phyloP scores from a whole-genome alignment of 73 alveolate species.

The Paramecium octaurelia region DNA sequence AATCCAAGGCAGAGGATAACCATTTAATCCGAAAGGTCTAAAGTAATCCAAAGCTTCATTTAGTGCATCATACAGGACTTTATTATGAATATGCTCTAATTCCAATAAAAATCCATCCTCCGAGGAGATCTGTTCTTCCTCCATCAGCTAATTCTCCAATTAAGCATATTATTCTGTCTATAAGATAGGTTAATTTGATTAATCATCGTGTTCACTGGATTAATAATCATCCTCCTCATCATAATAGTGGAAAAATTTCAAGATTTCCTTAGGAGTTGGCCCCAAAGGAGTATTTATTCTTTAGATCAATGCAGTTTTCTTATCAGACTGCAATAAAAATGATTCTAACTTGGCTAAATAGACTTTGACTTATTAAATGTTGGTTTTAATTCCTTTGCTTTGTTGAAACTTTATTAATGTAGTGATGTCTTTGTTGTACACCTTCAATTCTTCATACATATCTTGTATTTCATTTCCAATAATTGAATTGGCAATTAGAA shows the following conservation, averaged over 20 bases:
- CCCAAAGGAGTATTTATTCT: constrained; percentile 29
- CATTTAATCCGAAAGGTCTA: constrained; percentile 84
- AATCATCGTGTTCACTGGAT: background rate
- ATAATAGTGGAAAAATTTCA: constrained; percentile 6
- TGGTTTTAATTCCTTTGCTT: constrained; percentile 14
- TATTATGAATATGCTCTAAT: constrained; percentile 88
- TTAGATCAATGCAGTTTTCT: background rate
- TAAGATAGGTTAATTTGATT: constrained; percentile 39
- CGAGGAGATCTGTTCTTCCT: background rate
- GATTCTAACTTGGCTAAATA: background rate
- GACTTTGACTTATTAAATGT: background rate
- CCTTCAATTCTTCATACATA: constrained; percentile 1
- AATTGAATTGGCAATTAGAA: background rate
- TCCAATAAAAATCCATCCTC: constrained; percentile 63
- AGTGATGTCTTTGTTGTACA: background rate
- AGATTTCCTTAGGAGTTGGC: constrained; percentile 11
- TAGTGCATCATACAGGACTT: constrained; percentile 82
- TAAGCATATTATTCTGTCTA: constrained; percentile 23
- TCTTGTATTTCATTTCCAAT: constrained; percentile 21
- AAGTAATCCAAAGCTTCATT: constrained; percentile 85
- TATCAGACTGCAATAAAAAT: background rate
- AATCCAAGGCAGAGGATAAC: constrained; percentile 90
- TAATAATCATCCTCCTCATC: background rate
- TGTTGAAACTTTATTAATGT: background rate
- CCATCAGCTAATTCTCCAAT: constrained; percentile 28